These are phyloP conservation scores for Vaccinium darrowii DNA, from an alignment of 148 eudicot species.

Conservation along the genomic window DNA sequence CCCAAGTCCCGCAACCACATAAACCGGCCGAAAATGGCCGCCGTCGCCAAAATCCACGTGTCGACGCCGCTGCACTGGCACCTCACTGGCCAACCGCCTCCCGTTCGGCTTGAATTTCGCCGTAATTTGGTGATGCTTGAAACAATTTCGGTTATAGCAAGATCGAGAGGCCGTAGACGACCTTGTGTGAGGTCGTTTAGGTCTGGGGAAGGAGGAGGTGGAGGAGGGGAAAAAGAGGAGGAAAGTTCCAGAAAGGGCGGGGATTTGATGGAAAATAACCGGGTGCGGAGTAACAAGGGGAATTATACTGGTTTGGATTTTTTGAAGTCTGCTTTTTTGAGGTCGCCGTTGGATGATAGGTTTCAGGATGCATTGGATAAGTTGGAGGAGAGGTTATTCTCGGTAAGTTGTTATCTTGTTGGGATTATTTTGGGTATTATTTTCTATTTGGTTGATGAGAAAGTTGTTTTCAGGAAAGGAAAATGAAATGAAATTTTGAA, in stretches of 20 bases:
- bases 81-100: conserved; percentile 28
- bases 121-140: conserved; percentile 26
- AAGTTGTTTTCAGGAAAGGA: not conserved
- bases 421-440: not conserved
- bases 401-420: conserved; percentile 30
- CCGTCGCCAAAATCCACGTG: conserved; percentile 44
- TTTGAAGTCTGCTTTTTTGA: conserved; percentile 40
- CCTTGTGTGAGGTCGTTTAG: conserved; percentile 51
- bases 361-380: conserved; percentile 42
- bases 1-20: not conserved
- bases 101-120: conserved; percentile 36
- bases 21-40: conserved; percentile 35
- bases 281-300: not conserved
- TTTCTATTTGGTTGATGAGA: not conserved
- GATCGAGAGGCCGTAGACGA: conserved; percentile 28
- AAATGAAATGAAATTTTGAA: not conserved
- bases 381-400: conserved; percentile 46
- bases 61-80: conserved; percentile 28
- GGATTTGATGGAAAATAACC: conserved; percentile 3
- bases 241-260: conserved; percentile 12
- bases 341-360: conserved; percentile 37
- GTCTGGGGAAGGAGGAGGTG: conserved; percentile 35
- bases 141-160: conserved; percentile 24
- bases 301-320: conserved; percentile 16
- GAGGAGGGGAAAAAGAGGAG: conserved; percentile 8